Evolutionary conservation across 805 yeast species (phyloP).

Genomic region (Wickerhamiella bombiphila): DNA sequence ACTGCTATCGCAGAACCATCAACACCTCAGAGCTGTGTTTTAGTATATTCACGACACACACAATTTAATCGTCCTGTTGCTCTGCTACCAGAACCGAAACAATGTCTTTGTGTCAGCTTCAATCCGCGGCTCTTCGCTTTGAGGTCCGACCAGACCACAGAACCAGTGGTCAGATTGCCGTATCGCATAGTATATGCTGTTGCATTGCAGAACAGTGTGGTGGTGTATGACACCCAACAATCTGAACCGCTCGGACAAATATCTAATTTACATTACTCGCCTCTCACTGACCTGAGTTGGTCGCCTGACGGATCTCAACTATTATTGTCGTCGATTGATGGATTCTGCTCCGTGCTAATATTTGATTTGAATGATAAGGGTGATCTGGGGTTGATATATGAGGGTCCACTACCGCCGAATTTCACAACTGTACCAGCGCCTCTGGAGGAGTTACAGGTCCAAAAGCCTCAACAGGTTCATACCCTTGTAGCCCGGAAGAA

Average conservation of each 20-base stretch:
- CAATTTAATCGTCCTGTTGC: constrained; percentile 58
- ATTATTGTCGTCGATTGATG: constrained; percentile 77
- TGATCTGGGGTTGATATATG: constrained; percentile 37
- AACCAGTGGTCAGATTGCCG: constrained; percentile 36
- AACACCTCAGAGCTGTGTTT: background rate
- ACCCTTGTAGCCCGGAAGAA: constrained; percentile 14
- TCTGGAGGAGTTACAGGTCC: background rate
- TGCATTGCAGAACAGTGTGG: constrained; percentile 77
- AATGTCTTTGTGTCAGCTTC: constrained; percentile 72
- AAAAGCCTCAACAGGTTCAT: constrained; percentile 8
- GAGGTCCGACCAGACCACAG: constrained; percentile 9
- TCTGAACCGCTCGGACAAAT: constrained; percentile 56
- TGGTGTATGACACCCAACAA: constrained; percentile 67
- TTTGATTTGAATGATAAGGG: constrained; percentile 29
- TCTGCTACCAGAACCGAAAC: constrained; percentile 58
- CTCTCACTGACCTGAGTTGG: constrained; percentile 84
- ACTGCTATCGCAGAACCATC: constrained; percentile 53
- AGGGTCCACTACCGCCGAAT: constrained; percentile 4
- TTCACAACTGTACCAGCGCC: background rate
- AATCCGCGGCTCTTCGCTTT: constrained; percentile 48
- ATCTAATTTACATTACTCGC: constrained; percentile 71
- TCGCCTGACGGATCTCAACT: constrained; percentile 55
- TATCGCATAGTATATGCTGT: constrained; percentile 82
- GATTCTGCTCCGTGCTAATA: constrained; percentile 62
- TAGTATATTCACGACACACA: constrained; percentile 60